Base-by-base conservation (phyloP, 257 asterid species). In the Solanum peruvianum region DNA sequence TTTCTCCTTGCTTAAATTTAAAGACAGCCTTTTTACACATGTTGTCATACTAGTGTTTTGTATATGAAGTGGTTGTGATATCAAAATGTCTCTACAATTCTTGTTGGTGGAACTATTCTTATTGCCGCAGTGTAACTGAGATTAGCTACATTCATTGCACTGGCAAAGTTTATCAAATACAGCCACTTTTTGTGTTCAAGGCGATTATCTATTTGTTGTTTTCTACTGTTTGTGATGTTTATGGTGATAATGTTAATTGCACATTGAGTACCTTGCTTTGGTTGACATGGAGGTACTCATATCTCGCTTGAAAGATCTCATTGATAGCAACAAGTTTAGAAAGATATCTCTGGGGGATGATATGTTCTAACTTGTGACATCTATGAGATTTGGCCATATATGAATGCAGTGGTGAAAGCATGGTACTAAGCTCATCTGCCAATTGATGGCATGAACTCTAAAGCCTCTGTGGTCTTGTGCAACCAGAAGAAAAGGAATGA, bases 1-100 rank as follows among this genome's bases (percentile, higher is more conserved):
- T 83, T 37, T 86, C 84, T 64, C 87, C 47, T 90, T 88, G 60
- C 90, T 90, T 87, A 62, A 82, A 86, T 87, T 86, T 69, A 87
- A 86, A 88, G 91, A 78, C 75, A 89, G 71, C 87, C 62, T 56
- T 62, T 86, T n/a, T 88, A 56, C 84, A 83, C 66, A 82, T 27
- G n/a, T 87, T 45, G 87, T 2, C 88, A 45, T 82, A 13, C 72
- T 44, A 37, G 23, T 78, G 12, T 71, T 83, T 85, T 78, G 87
- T 85, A 87, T 85, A 83, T 83, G 29, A 85, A 47, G 76, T 66
- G 16, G 87, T 75, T 84, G 82, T 87, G 77, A 60, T 88, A 88
- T 37, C 39, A 45, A 84, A 72, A 60, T 31, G 84, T 41, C 69
- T 71, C 45, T 86, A 47, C 67, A 45, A 44, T 42, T 84, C 33